Conservation (phyloP, 352 stramenopile species). For the Pythium aphanidermatum region DNA sequence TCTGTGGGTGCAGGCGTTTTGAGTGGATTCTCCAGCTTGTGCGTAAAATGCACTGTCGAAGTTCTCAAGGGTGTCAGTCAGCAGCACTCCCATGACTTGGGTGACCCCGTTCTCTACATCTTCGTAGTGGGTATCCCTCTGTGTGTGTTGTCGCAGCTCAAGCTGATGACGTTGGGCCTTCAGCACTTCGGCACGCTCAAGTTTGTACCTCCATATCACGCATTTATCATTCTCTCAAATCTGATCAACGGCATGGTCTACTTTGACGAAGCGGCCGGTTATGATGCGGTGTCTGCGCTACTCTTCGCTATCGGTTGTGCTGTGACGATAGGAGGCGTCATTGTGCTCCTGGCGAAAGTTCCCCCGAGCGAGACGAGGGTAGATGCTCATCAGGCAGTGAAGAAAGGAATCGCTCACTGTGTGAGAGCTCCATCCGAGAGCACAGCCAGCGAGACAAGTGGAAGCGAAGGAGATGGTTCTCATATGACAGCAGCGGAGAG, state of each 20-base stretch:
- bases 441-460: too few species aligned
- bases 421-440: too few species aligned
- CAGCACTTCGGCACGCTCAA: slow-evolving; percentile 37
- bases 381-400: too few species aligned
- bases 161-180: slow-evolving; percentile 28
- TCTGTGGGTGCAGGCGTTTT: slow-evolving; percentile 26
- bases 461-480: too few species aligned
- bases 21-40: slow-evolving; percentile 33
- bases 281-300: slow-evolving; percentile 14
- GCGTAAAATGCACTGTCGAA: slow-evolving; percentile 32
- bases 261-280: slow-evolving; percentile 27
- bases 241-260: slow-evolving; percentile 35
- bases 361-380: too few species aligned
- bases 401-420: too few species aligned
- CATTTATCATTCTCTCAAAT: slow-evolving; percentile 43
- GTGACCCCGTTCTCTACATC: slow-evolving; percentile 19
- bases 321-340: slow-evolving; percentile 26
- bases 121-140: slow-evolving; percentile 23
- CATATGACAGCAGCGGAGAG: too few species aligned
- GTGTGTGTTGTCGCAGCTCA: slow-evolving; percentile 27
- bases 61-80: slow-evolving; percentile 20
- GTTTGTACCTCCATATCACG: slow-evolving; percentile 37
- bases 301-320: slow-evolving; percentile 24
- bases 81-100: slow-evolving; percentile 18
- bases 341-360: slow-evolving; percentile 28